Conservation (phyloP, 148 eudicot genomes). For the Polygonum aviculare region DNA sequence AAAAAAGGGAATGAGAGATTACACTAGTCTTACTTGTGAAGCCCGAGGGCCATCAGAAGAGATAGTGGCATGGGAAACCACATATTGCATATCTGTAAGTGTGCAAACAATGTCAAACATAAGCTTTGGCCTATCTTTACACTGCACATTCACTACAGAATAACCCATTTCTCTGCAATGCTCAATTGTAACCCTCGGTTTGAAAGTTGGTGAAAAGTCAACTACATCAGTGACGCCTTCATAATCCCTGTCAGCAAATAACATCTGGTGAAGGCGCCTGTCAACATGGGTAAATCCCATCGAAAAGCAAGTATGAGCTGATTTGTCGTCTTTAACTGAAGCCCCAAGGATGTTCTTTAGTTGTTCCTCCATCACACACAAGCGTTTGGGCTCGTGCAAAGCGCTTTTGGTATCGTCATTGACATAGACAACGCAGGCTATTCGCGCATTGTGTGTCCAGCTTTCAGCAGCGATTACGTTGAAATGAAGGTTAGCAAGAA, state of each 20-base stretch:
- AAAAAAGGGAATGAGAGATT: not conserved
- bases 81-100: conserved; percentile 48
- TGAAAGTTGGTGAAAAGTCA: conserved; percentile 7
- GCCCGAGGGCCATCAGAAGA: conserved; percentile 41
- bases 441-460: conserved; percentile 56
- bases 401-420: conserved; percentile 37
- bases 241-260: conserved; percentile 64
- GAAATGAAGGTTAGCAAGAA: conserved; percentile 37
- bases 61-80: conserved; percentile 42
- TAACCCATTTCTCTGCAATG: conserved; percentile 40
- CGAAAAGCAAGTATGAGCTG: conserved; percentile 42
- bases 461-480: conserved; percentile 46
- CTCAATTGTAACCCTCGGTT: conserved; percentile 31
- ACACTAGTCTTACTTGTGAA: conserved; percentile 33
- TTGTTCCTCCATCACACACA: conserved; percentile 25
- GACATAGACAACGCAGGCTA: conserved; percentile 44
- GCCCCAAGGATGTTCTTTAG: conserved; percentile 25
- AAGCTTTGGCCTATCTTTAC: conserved; percentile 45
- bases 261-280: conserved; percentile 48
- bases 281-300: conserved; percentile 38
- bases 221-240: conserved; percentile 20
- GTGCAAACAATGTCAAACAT: conserved; percentile 43
- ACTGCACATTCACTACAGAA: conserved; percentile 38
- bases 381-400: conserved; percentile 4
- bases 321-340: conserved; percentile 30